Conservation (phyloP, 345 rosid genomes). For the Geranium brycei region DNA sequence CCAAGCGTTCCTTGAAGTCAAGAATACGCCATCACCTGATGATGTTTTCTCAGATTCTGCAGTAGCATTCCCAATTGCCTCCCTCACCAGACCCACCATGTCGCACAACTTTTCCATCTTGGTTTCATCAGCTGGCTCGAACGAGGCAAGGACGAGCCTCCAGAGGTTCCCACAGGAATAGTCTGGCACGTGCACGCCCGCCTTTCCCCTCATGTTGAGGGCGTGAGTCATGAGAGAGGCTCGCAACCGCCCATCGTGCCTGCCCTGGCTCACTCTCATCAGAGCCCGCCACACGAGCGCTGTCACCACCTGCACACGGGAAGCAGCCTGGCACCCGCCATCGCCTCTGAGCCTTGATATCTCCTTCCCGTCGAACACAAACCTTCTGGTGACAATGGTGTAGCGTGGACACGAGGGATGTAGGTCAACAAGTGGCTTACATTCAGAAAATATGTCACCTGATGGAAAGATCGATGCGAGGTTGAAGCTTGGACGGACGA, state of each 20-base stretch:
- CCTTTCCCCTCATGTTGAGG: constrained; percentile 7
- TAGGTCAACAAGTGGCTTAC: background rate
- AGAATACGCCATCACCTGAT: background rate
- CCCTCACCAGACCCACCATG: constrained; percentile 2
- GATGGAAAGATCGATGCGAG: background rate
- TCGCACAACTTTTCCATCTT: background rate
- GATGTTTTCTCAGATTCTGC: background rate
- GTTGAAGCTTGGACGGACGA: background rate
- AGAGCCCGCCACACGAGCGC: constrained; percentile 13
- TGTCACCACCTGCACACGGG: constrained; percentile 12
- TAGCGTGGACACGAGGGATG: background rate
- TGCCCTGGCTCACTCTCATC: constrained; percentile 1
- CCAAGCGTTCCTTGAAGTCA: background rate
- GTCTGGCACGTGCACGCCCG: constrained; percentile 7
- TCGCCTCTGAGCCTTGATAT: constrained; percentile 9
- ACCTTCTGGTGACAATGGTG: constrained; percentile 1
- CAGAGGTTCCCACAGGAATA: constrained; percentile 5
- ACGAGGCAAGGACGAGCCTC: background rate
- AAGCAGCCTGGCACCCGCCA: constrained; percentile 1
- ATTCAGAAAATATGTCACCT: background rate
- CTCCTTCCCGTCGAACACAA: constrained; percentile 11
- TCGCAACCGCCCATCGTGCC: background rate
- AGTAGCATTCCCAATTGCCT: background rate
- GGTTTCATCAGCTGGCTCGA: background rate
- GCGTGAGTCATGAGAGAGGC: background rate